Conservation (phyloP, 371 early-diverging fungal genomes). For the Mucor sp. region DNA sequence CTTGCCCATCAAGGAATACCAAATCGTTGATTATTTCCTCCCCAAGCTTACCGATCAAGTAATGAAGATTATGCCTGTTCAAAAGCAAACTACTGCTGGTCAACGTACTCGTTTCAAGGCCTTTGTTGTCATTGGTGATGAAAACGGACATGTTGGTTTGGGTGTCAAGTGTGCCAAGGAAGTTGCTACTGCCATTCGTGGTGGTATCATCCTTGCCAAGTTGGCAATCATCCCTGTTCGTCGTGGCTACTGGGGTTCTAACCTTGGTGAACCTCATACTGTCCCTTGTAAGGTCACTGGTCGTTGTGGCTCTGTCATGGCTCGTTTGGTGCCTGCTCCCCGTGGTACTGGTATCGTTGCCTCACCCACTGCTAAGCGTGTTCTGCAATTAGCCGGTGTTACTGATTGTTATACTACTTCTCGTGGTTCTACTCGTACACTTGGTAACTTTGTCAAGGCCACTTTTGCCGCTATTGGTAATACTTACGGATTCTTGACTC, state of each 20-base stretch:
- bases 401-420: slow-evolving; percentile 97
- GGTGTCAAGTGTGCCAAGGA: slow-evolving; percentile 99
- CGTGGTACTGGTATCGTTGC: slow-evolving; percentile 94
- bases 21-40: slow-evolving; percentile 97
- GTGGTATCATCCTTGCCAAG: slow-evolving; percentile 99
- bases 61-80: slow-evolving; percentile 99
- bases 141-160: slow-evolving; percentile 97
- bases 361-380: slow-evolving; percentile 96
- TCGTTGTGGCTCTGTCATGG: slow-evolving; percentile 97
- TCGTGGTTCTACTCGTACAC: slow-evolving; percentile 86
- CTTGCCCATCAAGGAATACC: slow-evolving; percentile 98
- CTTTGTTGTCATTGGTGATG: slow-evolving; percentile 98
- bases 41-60: slow-evolving; percentile 98
- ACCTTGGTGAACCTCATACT: slow-evolving; percentile 98
- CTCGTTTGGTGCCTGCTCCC: slow-evolving; percentile 74
- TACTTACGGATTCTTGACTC: slow-evolving; percentile 97
- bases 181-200: slow-evolving; percentile 98
- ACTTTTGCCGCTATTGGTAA: slow-evolving; percentile 97
- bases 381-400: slow-evolving; percentile 98
- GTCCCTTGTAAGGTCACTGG: slow-evolving; percentile 98
- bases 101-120: slow-evolving; percentile 99
- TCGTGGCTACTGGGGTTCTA: slow-evolving; percentile 99
- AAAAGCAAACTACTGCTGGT: slow-evolving; percentile 99
- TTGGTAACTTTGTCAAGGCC: slow-evolving; percentile 99
- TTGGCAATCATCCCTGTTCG: slow-evolving; percentile 97